Evolutionary conservation across 2,329 filamentous ascomycete species (phyloP).

Genomic region (Blastomyces gilchristii): DNA sequence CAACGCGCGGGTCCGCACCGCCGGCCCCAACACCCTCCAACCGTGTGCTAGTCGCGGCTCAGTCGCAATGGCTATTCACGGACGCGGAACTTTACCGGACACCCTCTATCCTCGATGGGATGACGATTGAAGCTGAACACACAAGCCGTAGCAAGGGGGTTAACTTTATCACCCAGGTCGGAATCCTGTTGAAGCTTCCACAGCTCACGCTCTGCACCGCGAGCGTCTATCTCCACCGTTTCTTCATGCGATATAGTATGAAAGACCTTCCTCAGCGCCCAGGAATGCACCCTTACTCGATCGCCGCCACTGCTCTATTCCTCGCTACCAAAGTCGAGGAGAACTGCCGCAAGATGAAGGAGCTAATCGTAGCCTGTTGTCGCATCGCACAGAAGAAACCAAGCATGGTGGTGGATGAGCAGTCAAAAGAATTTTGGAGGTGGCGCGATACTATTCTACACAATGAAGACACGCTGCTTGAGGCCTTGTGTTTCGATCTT

Average conservation of each 20-base stretch:
- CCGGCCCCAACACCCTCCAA: constrained; percentile 33
- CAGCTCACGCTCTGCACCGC: constrained; percentile 89
- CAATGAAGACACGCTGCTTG: constrained; percentile 86
- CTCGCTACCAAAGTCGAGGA: constrained; percentile 96
- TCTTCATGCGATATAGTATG: constrained; percentile 84
- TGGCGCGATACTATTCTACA: constrained; percentile 91
- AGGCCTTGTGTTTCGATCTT: constrained; percentile 86
- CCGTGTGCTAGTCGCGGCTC: constrained; percentile 43
- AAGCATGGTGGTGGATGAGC: constrained; percentile 82
- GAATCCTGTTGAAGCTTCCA: constrained; percentile 81
- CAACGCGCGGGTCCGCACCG: constrained; percentile 19
- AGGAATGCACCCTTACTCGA: constrained; percentile 85
- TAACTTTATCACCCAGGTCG: constrained; percentile 92
- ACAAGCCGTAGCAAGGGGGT: constrained; percentile 78
- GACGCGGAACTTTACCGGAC: constrained; percentile 71
- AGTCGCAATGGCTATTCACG: constrained; percentile 81
- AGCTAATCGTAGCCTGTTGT: constrained; percentile 85
- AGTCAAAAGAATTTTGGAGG: constrained; percentile 96
- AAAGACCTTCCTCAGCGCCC: constrained; percentile 55
- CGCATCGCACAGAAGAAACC: constrained; percentile 92
- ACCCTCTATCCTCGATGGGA: constrained; percentile 74
- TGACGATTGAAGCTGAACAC: constrained; percentile 66
- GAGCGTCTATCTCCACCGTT: constrained; percentile 88
- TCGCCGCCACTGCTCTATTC: constrained; percentile 84
- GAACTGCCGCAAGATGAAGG: constrained; percentile 89